These are phyloP conservation scores for Plasmodium sp. DNA, from an alignment of 169 alveolate species.

Conservation along the genomic window DNA sequence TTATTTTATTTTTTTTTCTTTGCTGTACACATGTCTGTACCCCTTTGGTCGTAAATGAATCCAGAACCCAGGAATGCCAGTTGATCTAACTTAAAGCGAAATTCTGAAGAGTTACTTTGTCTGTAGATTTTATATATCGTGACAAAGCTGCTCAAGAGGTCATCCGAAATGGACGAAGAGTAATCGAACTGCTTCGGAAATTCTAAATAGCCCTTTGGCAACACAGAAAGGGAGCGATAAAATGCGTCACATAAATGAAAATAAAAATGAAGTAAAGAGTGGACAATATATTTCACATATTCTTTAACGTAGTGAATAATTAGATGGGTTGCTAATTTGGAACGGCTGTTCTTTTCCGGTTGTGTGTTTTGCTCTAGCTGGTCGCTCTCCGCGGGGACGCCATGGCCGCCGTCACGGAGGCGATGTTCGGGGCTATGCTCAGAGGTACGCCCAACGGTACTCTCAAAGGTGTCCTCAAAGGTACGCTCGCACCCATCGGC, in stretches of 20 bases:
- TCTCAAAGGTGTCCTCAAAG: not conserved
- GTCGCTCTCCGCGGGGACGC: not conserved
- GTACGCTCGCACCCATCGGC: not conserved
- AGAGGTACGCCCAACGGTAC: not conserved
- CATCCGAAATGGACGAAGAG: slow-evolving; percentile 8
- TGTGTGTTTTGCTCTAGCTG: not conserved
- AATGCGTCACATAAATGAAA: not conserved
- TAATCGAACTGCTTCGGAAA: not conserved
- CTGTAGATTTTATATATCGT: slow-evolving; percentile 35
- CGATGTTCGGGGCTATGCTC: not conserved
- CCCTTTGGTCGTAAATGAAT: slow-evolving; percentile 51
- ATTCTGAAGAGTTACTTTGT: slow-evolving; percentile 7
- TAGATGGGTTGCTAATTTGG: slow-evolving; percentile 9
- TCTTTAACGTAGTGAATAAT: slow-evolving; percentile 11
- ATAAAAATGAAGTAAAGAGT: slow-evolving; percentile 14
- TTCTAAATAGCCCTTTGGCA: not conserved
- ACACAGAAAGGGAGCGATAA: not conserved
- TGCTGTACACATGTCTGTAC: slow-evolving; percentile 9
- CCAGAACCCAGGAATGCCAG: slow-evolving; percentile 57
- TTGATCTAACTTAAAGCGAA: slow-evolving; percentile 17
- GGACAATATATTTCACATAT: not conserved
- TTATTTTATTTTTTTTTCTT: not conserved
- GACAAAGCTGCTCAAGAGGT: slow-evolving; percentile 39
- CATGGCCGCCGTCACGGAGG: not conserved
- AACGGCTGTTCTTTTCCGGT: not conserved